A percentile compares a stretch with the other conserved stretches of the same genome.
Conservation (phyloP, 2,329 filamentous ascomycete genomes). For the Claviceps humidiphila region DNA sequence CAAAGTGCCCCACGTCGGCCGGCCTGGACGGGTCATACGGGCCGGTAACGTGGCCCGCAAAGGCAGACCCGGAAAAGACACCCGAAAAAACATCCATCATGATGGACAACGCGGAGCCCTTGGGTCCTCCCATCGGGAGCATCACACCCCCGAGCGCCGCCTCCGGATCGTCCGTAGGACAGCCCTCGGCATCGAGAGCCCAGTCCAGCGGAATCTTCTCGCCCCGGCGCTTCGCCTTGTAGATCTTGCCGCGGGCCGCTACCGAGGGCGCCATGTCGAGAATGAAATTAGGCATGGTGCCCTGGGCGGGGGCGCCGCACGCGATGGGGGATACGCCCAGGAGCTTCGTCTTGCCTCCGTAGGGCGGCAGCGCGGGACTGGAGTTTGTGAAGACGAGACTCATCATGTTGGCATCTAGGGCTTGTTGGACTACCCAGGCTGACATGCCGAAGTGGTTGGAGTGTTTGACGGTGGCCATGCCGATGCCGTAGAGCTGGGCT, state of each 20-base stretch:
- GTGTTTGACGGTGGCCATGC: slow-evolving; percentile 62
- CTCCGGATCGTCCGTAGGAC: slow-evolving; percentile 56
- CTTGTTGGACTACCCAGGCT: slow-evolving; percentile 68
- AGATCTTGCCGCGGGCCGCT: slow-evolving; percentile 59
- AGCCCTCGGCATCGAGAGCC: slow-evolving; percentile 61
- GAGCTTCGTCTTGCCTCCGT: slow-evolving; percentile 54
- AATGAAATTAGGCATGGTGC: slow-evolving; percentile 45
- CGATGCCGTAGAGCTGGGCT: slow-evolving; percentile 53
- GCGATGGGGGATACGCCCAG: slow-evolving; percentile 64
- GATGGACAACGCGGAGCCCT: slow-evolving; percentile 62
- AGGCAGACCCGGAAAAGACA: slow-evolving; percentile 62
- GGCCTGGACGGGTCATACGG: slow-evolving; percentile 60
- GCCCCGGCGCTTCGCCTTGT: slow-evolving; percentile 53
- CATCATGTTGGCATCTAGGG: slow-evolving; percentile 59
- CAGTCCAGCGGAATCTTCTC: slow-evolving; percentile 61
- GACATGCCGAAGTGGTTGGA: slow-evolving; percentile 78
- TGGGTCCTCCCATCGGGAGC: slow-evolving; percentile 76
- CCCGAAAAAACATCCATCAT: slow-evolving; percentile 90
- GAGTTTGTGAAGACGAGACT: slow-evolving; percentile 59
- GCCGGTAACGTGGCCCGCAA: slow-evolving; percentile 62
- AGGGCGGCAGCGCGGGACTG: slow-evolving; percentile 58
- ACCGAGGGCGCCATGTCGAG: slow-evolving; percentile 63
- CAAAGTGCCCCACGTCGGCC: slow-evolving; percentile 62
- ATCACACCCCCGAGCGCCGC: slow-evolving; percentile 64
- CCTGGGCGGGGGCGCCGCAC: slow-evolving; percentile 56